Evolutionary conservation across 2,329 filamentous ascomycete species (phyloP).

Genomic region (Rhynchosporium graminicola): DNA sequence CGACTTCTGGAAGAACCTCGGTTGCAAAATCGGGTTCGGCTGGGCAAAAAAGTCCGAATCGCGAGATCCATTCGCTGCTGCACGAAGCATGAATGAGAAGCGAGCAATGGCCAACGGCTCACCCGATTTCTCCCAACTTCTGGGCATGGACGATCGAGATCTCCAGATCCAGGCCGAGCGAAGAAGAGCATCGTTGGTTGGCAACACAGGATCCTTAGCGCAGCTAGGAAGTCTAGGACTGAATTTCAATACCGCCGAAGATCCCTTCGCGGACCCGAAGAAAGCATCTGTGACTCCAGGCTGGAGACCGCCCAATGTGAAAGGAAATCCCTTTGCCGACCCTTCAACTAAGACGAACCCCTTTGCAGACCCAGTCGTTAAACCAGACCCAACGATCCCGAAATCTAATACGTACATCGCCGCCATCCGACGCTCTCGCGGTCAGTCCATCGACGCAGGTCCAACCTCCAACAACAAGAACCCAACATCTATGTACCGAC

Average conservation of each 20-base stretch:
- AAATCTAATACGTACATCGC: conserved; percentile 48
- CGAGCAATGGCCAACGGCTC: conserved; percentile 28
- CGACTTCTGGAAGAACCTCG: conserved; percentile 50
- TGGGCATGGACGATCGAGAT: conserved; percentile 37
- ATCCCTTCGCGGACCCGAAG: conserved; percentile 36
- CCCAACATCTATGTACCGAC: conserved; percentile 20
- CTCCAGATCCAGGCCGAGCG: conserved; percentile 34
- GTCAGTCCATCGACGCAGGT: conserved; percentile 45
- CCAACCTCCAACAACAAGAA: conserved; percentile 35
- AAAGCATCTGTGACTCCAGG: conserved; percentile 7
- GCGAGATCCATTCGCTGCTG: conserved; percentile 45
- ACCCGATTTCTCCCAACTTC: conserved; percentile 35
- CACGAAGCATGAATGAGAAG: conserved; percentile 35
- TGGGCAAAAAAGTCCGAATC: conserved; percentile 41
- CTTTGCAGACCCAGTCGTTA: conserved; percentile 33
- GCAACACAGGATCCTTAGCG: conserved; percentile 25
- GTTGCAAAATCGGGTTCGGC: conserved; percentile 44
- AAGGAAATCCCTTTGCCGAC: conserved; percentile 32
- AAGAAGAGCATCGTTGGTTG: conserved; percentile 28
- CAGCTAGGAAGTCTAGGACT: conserved; percentile 35
- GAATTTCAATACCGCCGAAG: conserved; percentile 31
- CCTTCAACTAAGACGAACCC: conserved; percentile 26
- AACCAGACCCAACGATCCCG: conserved; percentile 36
- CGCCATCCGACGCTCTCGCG: conserved; percentile 52
- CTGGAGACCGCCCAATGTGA: conserved; percentile 15